Base-by-base conservation (phyloP, 1,139 yeast species). In the Candida anutae region DNA sequence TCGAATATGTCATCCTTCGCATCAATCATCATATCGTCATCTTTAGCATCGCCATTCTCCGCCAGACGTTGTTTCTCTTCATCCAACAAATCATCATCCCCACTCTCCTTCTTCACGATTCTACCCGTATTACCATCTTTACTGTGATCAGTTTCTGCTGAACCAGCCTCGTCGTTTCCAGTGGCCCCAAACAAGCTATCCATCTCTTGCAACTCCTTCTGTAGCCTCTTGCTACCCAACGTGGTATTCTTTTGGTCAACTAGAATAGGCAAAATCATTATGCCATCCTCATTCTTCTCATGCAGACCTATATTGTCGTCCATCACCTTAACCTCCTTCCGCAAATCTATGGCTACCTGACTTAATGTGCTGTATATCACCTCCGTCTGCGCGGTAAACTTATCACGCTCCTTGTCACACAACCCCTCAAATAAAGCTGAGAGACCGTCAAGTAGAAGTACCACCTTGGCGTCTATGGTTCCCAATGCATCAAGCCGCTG, bases 171-270 rank as follows among this genome's bases (percentile, higher is more conserved):
- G n/a, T n/a, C n/a, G n/a, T n/a, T n/a, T n/a, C n/a, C n/a, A n/a
- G n/a, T n/a, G n/a, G n/a, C n/a, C n/a, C 19, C 24, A 9, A 56
- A 36, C 21, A 56, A 38, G 15, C 31, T 33, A 11, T 45, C 39
- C 43, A 62, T 43, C 27, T 55, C 55, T 13, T 34, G 31, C 16
- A 63, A 39, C 35, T 62, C 68, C 11, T 51, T 51, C 12, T 58
- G 51, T 29, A 74, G 47, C 46, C 74, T 71, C 37, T 57, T 58
- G 23, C 54, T 54, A 2, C 81, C 81, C 22, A 74, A 60, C 46
- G 62, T 61, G 5, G 80, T 69, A 28, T 77, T 77, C 53, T 74
- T 76, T 41, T 74, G 78, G 35, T 74, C 77, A 13, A 77, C 74
- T 23, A 65, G 61, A 3, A 76, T 69, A 3, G 84, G 83, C 20